phyloP scores from a whole-genome alignment of 495 filamentous ascomycete genomes.

The Amphirosellinia nigrospora region DNA sequence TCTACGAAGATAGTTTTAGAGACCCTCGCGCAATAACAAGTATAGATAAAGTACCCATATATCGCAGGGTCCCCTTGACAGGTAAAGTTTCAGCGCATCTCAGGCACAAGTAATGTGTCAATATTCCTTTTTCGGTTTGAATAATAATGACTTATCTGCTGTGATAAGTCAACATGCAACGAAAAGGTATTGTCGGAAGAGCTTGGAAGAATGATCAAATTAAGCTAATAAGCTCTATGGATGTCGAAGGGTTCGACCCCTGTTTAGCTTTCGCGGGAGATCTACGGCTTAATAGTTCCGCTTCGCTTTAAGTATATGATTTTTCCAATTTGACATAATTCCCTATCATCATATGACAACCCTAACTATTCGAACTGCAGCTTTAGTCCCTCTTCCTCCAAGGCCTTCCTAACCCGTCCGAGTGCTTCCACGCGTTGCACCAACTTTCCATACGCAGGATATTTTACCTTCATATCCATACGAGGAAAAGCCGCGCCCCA shows the following conservation, averaged over 20 bases:
- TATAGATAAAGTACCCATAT: too few relatives aligned
- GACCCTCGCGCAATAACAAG: too few relatives aligned
- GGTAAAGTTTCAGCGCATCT: too few relatives aligned
- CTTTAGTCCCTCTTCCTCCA: constrained; percentile 17
- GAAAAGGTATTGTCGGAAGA: background rate
- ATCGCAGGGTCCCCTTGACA: too few relatives aligned
- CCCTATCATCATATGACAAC: background rate
- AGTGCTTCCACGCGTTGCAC: constrained; percentile 27
- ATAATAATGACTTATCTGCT: background rate
- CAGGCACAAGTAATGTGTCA: background rate
- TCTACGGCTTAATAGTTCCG: background rate
- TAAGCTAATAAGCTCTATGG: too few relatives aligned
- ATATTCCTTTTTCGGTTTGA: background rate
- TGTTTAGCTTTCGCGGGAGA: background rate
- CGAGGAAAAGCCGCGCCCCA: constrained; percentile 33
- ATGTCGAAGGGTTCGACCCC: background rate
- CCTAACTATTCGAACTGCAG: background rate
- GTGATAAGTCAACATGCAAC: background rate
- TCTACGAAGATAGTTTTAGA: too few relatives aligned
- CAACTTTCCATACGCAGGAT: constrained; percentile 39
- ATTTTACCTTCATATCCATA: constrained; percentile 32
- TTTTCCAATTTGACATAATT: background rate
- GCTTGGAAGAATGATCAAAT: too few relatives aligned
- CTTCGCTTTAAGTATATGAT: background rate
- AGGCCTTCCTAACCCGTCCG: constrained; percentile 27